Evolutionary conservation across 352 stramenopile genomes (phyloP).

Genomic region (Phytophthora aleatoria): DNA sequence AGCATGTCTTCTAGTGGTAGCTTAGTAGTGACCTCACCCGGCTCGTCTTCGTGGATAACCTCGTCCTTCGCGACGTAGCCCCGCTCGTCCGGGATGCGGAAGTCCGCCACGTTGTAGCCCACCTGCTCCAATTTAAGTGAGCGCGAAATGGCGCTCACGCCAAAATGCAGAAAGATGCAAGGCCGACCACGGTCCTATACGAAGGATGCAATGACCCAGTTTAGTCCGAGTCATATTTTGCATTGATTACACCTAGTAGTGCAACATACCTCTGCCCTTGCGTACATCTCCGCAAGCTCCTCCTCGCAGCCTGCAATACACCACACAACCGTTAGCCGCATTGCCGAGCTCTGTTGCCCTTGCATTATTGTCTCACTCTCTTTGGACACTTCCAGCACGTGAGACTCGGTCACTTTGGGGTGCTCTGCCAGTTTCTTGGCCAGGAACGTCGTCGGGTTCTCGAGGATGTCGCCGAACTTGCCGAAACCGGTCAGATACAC

Average conservation of each 20-base stretch:
- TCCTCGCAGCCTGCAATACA: conserved; percentile 31
- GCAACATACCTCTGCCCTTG: conserved; percentile 32
- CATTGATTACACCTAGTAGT: background rate
- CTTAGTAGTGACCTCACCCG: conserved; percentile 47
- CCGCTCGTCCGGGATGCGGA: conserved; percentile 80
- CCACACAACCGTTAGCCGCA: conserved; percentile 2
- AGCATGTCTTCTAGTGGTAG: conserved; percentile 70
- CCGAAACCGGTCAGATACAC: conserved; percentile 87
- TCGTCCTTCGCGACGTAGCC: conserved; percentile 64
- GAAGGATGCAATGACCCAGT: background rate
- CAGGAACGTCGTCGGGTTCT: conserved; percentile 81
- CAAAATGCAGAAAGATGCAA: conserved; percentile 78
- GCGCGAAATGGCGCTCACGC: conserved; percentile 51
- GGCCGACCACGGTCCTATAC: conserved; percentile 49
- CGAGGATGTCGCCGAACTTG: conserved; percentile 82
- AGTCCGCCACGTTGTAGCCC: conserved; percentile 84
- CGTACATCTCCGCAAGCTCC: conserved; percentile 33
- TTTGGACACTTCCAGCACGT: conserved; percentile 77
- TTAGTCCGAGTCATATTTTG: background rate
- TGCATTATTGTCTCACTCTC: conserved; percentile 39
- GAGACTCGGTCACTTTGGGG: conserved; percentile 63
- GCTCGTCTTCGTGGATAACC: conserved; percentile 54
- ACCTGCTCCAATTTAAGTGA: conserved; percentile 66
- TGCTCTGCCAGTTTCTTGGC: conserved; percentile 58
- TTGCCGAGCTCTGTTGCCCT: background rate